These are phyloP conservation scores for Sanguinoderma infundibulare DNA, from an alignment of 1,284 basidiomycete species.

Conservation along the genomic window DNA sequence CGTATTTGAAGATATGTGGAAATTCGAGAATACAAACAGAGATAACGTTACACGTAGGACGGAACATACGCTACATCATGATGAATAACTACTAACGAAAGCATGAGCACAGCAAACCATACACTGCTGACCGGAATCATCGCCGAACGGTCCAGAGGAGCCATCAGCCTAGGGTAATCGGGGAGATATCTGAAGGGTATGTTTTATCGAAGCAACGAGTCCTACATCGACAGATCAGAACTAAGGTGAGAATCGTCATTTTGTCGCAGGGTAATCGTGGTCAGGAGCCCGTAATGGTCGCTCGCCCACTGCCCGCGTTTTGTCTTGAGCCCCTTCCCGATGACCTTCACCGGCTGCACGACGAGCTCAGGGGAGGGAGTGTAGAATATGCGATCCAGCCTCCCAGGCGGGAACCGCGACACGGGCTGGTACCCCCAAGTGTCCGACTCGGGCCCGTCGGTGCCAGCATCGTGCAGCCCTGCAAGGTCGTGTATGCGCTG, in stretches of 20 bases:
- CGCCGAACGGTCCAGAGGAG: not conserved
- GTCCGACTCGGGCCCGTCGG: slow-evolving; percentile 38
- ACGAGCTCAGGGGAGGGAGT: slow-evolving; percentile 45
- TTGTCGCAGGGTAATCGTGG: slow-evolving; percentile 32
- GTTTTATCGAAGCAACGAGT: not conserved
- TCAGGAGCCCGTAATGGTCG: slow-evolving; percentile 67
- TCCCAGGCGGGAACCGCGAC: slow-evolving; percentile 46
- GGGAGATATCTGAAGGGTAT: not conserved
- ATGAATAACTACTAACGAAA: not conserved
- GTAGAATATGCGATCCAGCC: slow-evolving; percentile 72
- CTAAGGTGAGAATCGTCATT: not conserved
- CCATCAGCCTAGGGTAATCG: too few species aligned
- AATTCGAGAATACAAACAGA: too few species aligned
- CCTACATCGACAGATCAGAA: not conserved
- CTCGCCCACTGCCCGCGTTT: slow-evolving; percentile 54
- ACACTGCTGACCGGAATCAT: not conserved
- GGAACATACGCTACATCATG: not conserved
- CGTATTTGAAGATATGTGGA: not conserved
- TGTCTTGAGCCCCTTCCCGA: slow-evolving; percentile 58
- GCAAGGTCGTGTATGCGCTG: slow-evolving; percentile 42
- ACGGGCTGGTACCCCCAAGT: slow-evolving; percentile 72
- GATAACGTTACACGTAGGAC: too few species aligned
- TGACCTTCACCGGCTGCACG: slow-evolving; percentile 46
- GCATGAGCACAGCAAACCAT: not conserved
- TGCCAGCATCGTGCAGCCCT: slow-evolving; percentile 59